Conservation (phyloP, 2,329 filamentous ascomycete species). For the Penicillium sclerotigenum region DNA sequence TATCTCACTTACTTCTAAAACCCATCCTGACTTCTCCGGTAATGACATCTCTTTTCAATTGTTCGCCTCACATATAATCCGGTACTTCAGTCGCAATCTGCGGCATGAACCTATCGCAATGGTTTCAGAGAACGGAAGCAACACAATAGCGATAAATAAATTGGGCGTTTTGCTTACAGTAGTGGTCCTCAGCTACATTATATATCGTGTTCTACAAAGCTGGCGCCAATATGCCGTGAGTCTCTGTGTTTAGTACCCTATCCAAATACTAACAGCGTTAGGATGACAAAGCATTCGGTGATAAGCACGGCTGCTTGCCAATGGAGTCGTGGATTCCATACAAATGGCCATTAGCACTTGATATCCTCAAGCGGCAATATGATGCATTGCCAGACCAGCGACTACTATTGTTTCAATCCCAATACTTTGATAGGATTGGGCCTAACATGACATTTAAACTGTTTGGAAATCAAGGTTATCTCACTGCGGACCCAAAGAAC, state of each 20-base stretch:
- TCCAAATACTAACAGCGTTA: neutral
- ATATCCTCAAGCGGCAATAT: neutral
- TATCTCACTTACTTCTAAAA: neutral
- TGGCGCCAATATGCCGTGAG: neutral
- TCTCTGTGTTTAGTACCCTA: neutral
- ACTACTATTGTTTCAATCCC: neutral
- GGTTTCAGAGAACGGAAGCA: neutral
- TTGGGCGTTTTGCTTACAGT: neutral
- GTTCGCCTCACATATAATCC: neutral
- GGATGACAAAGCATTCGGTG: neutral
- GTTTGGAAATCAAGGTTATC: neutral
- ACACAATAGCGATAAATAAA: neutral
- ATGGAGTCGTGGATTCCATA: neutral
- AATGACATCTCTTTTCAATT: neutral
- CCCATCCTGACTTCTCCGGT: neutral
- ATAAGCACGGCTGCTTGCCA: neutral
- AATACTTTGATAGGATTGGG: neutral
- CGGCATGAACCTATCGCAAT: neutral
- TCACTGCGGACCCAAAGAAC: neutral
- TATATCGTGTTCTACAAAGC: neutral
- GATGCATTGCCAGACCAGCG: neutral
- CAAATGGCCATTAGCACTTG: neutral
- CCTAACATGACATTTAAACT: neutral
- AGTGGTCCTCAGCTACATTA: neutral
- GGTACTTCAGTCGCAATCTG: neutral